phyloP scores from a whole-genome alignment of 257 asterid species.

The Leonotis leonurus region DNA sequence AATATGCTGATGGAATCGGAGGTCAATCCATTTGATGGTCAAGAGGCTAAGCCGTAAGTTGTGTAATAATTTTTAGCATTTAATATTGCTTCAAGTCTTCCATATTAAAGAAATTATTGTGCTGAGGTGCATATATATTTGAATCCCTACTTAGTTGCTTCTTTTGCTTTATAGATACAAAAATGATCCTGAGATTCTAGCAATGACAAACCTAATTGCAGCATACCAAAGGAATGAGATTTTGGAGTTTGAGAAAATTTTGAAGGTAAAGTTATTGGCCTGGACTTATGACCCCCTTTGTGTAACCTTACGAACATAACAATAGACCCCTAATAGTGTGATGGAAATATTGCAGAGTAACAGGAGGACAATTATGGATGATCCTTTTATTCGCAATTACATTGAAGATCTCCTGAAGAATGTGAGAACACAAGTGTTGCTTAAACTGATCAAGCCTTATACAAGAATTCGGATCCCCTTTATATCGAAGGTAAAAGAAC shows the following conservation, averaged over 20 bases:
- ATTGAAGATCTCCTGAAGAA: constrained; percentile 97
- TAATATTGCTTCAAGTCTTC: not conserved
- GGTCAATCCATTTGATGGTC: constrained; percentile 98
- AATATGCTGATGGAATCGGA: constrained; percentile 98
- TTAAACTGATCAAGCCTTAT: constrained; percentile 95
- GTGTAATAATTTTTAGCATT: constrained; percentile 9
- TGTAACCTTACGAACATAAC: not conserved
- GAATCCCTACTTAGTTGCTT: constrained; percentile 1
- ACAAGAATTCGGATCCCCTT: constrained; percentile 93
- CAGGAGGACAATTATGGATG: constrained; percentile 98
- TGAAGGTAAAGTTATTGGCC: constrained; percentile 50
- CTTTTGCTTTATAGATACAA: constrained; percentile 51
- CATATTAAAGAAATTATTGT: not conserved
- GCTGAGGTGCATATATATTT: not conserved
- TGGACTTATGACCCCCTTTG: not conserved
- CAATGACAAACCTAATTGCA: constrained; percentile 94
- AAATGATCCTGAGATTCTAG: constrained; percentile 93
- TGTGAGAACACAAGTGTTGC: constrained; percentile 95
- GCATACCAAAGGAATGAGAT: constrained; percentile 97
- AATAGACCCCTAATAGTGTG: not conserved
- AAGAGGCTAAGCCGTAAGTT: constrained; percentile 98
- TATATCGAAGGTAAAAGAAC: constrained; percentile 76
- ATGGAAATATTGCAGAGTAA: constrained; percentile 57
- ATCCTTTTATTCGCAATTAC: constrained; percentile 91
- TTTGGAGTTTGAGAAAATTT: constrained; percentile 90